These are phyloP conservation scores for Apiospora kogelbergensis DNA, from an alignment of 2,329 filamentous ascomycete genomes.

Conservation along the genomic window DNA sequence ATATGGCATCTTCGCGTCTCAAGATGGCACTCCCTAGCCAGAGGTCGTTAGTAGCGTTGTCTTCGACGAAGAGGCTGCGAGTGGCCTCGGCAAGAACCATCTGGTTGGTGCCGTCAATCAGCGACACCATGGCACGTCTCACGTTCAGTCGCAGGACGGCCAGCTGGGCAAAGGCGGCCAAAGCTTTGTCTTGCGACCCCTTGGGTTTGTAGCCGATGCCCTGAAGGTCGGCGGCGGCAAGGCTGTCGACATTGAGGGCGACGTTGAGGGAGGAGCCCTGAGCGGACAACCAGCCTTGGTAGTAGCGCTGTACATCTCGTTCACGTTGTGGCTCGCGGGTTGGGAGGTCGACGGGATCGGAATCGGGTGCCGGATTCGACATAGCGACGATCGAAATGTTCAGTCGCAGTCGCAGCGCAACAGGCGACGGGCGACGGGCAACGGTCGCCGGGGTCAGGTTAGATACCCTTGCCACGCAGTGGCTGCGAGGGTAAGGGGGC, in stretches of 20 bases:
- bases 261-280: constrained; percentile 33
- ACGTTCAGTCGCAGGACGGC: constrained; percentile 35
- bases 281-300: constrained; percentile 32
- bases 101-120: constrained; percentile 42
- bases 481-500: neutral
- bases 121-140: constrained; percentile 6
- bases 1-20: constrained; percentile 33
- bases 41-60: constrained; percentile 27
- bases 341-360: neutral
- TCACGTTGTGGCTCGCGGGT: constrained; percentile 20
- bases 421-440: neutral
- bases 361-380: neutral
- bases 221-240: constrained; percentile 25
- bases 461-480: neutral
- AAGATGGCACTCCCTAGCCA: constrained; percentile 35
- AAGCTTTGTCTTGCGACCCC: constrained; percentile 3
- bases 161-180: constrained; percentile 51
- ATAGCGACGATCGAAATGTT: neutral
- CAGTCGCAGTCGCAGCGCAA: no score
- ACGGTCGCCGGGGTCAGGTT: neutral
- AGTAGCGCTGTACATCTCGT: constrained; percentile 31
- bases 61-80: constrained; percentile 37
- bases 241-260: constrained; percentile 31
- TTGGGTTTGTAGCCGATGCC: constrained; percentile 26
- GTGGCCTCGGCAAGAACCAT: constrained; percentile 54